A percentile compares a stretch with the other conserved stretches of the same genome.
Evolutionary conservation across 352 stramenopile genomes (phyloP).

Genomic region (Pythium dissimile): DNA sequence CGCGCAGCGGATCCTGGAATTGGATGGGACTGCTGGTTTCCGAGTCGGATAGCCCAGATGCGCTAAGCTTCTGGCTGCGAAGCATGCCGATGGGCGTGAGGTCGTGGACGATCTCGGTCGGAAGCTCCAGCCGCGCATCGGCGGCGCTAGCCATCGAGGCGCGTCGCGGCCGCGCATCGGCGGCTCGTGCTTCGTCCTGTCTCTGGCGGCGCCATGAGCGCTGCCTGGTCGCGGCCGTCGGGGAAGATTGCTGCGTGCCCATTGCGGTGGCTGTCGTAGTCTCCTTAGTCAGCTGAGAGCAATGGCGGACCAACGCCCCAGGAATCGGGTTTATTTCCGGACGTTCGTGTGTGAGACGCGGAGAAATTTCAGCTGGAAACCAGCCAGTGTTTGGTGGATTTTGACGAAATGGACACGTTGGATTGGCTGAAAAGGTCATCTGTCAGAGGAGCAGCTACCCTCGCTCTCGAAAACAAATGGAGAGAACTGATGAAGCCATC

Average conservation of each 20-base stretch:
- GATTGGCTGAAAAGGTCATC: constrained; percentile 19
- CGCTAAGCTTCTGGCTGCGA: constrained; percentile 19
- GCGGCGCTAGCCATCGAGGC: not conserved
- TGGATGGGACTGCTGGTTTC: constrained; percentile 9
- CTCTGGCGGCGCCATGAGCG: constrained; percentile 5
- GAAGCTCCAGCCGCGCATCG: not conserved
- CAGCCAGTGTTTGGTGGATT: not conserved
- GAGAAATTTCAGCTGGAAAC: not conserved
- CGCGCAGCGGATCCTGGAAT: constrained; percentile 25
- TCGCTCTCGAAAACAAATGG: not conserved
- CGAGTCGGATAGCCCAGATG: constrained; percentile 3
- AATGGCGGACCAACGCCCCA: no score
- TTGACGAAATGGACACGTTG: not conserved
- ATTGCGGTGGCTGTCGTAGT: constrained; percentile 6
- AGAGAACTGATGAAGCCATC: constrained; percentile 7
- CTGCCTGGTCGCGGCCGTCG: not conserved
- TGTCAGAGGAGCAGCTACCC: no score
- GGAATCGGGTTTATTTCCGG: not conserved
- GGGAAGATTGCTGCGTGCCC: constrained; percentile 23
- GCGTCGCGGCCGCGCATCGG: not conserved
- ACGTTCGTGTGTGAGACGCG: not conserved
- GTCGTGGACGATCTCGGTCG: constrained; percentile 10
- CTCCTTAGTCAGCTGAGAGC: no score
- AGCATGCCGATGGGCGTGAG: constrained; percentile 11
- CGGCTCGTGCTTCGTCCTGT: not conserved